Base-by-base conservation (phyloP, 805 yeast species). In the Sugiyamaella smithiae region DNA sequence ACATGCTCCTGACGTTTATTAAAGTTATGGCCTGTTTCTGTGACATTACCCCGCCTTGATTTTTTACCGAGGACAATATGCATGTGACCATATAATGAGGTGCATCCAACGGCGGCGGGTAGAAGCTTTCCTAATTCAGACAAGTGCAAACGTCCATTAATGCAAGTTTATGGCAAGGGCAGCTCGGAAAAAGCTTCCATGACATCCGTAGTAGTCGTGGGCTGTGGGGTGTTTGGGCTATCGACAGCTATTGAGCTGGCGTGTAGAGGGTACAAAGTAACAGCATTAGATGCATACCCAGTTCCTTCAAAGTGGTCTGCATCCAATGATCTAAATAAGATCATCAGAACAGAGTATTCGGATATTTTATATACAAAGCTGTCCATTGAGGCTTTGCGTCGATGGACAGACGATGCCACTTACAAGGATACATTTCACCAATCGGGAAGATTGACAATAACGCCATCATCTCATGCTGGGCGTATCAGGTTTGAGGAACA, bases 271-370 rank as follows among this genome's bases (percentile, higher is more conserved):
- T 47, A 33, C 35, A 25, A 22, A 5, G 43, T 43, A 3, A 47
- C 50, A 11, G 42, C 31, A 16, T 9, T 49, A 22, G 52, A 49
- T 36, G 25, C 48, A 36, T 40, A 44, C 25, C 24, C 19, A 11
- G 16, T 47, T 24, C 54, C 54, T 2, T 48, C 52, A 6, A 37
- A 48, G 5, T 33, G 45, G 17, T 43, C 53, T 0, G 81, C 81
- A 19, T 72, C 77, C 3, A 67, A 67, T 47, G 81, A 76, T 52
- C 63, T 64, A 51, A 76, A 75, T 57, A 76, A 76, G 58, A 74
- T 76, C 42, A 65, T 75, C 11, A 60, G 78, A 46, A 62, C 72
- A 0, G 78, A 74, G 51, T 74, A 75, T 50, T 56, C 68, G 4
- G 75, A 72, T 43, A 33, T 61, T 26, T 54, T 64, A 14, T 73